These are phyloP conservation scores for Aspergillus luchuensis DNA, from an alignment of 2,329 filamentous ascomycete species.

Conservation along the genomic window DNA sequence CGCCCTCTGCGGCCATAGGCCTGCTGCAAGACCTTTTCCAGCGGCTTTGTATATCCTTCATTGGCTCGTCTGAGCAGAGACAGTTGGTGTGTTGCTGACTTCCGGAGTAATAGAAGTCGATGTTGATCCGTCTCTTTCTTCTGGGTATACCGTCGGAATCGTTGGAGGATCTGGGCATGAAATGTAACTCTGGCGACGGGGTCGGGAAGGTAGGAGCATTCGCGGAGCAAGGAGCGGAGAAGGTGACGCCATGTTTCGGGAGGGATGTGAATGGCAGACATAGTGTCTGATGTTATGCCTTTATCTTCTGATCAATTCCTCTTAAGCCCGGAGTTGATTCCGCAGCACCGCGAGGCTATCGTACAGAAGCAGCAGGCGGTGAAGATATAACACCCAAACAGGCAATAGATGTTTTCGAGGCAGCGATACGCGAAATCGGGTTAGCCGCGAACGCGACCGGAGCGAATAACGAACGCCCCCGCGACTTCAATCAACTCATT, in stretches of 20 bases:
- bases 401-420: slow-evolving; percentile 21
- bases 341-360: background rate
- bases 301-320: no score
- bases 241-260: slow-evolving; percentile 46
- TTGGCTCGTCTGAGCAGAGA: slow-evolving; percentile 56
- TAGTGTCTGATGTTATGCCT: background rate
- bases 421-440: slow-evolving; percentile 24
- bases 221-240: slow-evolving; percentile 59
- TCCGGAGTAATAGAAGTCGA: slow-evolving; percentile 26
- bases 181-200: slow-evolving; percentile 55
- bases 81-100: slow-evolving; percentile 40
- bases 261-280: slow-evolving; percentile 26
- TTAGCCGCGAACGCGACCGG: slow-evolving; percentile 30
- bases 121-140: slow-evolving; percentile 17
- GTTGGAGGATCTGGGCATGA: slow-evolving; percentile 49
- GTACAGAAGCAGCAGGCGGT: slow-evolving; percentile 1
- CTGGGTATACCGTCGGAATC: slow-evolving; percentile 50
- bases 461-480: slow-evolving; percentile 18
- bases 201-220: slow-evolving; percentile 64
- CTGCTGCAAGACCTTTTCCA: slow-evolving; percentile 56
- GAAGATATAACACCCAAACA: slow-evolving; percentile 14
- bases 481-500: slow-evolving; percentile 24
- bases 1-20: slow-evolving; percentile 61
- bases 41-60: slow-evolving; percentile 53
- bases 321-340: no score